These are phyloP conservation scores for Cunninghamia lanceolata DNA, from an alignment of 75 land plant species.

Conservation along the genomic window DNA sequence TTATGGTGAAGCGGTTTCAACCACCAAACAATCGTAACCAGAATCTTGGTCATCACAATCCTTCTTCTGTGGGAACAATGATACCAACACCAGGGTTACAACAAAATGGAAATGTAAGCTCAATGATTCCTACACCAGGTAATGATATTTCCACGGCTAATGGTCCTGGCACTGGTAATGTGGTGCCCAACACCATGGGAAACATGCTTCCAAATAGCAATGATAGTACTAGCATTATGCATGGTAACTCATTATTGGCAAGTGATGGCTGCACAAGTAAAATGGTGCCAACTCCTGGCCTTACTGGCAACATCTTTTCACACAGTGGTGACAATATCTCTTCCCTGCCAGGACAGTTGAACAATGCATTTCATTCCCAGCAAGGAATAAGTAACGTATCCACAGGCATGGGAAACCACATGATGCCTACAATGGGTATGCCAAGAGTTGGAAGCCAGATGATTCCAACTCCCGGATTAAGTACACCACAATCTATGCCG, in stretches of 20 bases:
- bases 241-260: slow-evolving; percentile 31
- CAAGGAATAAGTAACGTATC: slow-evolving; percentile 34
- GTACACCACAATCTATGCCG: slow-evolving; percentile 36
- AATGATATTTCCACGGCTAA: slow-evolving; percentile 34
- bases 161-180: slow-evolving; percentile 24
- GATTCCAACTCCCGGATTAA: slow-evolving; percentile 86
- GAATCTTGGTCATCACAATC: slow-evolving; percentile 21
- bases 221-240: slow-evolving; percentile 27
- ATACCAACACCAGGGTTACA: slow-evolving; percentile 78
- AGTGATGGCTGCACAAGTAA: slow-evolving; percentile 35
- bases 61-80: slow-evolving; percentile 50
- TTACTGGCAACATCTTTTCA: slow-evolving; percentile 9
- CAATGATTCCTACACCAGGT: slow-evolving; percentile 48
- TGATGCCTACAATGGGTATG: slow-evolving; percentile 46
- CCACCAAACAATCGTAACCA: slow-evolving; percentile 31
- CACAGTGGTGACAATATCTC: slow-evolving; percentile 5
- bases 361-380: slow-evolving; percentile 52
- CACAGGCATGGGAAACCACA: slow-evolving; percentile 28
- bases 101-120: slow-evolving; percentile 25
- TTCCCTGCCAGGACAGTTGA: slow-evolving; percentile 25
- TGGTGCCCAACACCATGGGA: slow-evolving; percentile 25
- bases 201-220: slow-evolving; percentile 30
- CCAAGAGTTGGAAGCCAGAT: slow-evolving; percentile 42
- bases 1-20: slow-evolving; percentile 29
- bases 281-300: slow-evolving; percentile 50